Evolutionary conservation across 768 basidiomycete genomes (phyloP), one percentile per base, ranked within the genome.

Genomic region (Hirschioporus abietinus): DNA sequence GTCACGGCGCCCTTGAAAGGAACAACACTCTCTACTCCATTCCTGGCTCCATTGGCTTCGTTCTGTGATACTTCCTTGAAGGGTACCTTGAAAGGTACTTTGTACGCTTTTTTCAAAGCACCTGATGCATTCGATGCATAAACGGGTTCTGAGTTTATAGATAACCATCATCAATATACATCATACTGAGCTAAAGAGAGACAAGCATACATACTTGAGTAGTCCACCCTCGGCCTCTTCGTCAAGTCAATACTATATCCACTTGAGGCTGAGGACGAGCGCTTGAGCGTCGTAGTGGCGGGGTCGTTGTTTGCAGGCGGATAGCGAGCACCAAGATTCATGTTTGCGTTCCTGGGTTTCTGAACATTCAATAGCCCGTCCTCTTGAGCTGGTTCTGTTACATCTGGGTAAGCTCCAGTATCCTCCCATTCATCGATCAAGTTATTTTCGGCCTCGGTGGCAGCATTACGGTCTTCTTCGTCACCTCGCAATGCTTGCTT

Each of bases 71-170:
- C 26, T 0, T 71, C 72, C 63, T 71, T 79, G 70, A 77, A 78
- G 0, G 81, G 78, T 0, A 72, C 72, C 65, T 76, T 79, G 68
- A 74, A 71, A 1, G 85, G 85, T 1, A 81, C 72, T 70, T 78
- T 82, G 71, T 82, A 83, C 1, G 87, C 87, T 71, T 85, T 88
- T 58, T 71, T 78, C 63, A 87, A 70, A 23, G 64, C 36, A 62
- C 57, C 58, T 20, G 66, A 34, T 64, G 42, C 35, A 24, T 36
- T 58, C 23, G 58, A 23, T 24, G 42, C 23, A 20, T 59, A 26
- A 20, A 27, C n/a, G 1, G 62, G 35, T 17, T 60, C 64, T 36
- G 26, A 15, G 18, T 25, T 20, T 59, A 35, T 42, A n/a, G 25
- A n/a, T 15, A 23, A 35, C 60, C 24, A 26, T 35, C 27, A 20